Evolutionary conservation across 805 yeast genomes (phyloP).

Genomic region (Starmerella floris): DNA sequence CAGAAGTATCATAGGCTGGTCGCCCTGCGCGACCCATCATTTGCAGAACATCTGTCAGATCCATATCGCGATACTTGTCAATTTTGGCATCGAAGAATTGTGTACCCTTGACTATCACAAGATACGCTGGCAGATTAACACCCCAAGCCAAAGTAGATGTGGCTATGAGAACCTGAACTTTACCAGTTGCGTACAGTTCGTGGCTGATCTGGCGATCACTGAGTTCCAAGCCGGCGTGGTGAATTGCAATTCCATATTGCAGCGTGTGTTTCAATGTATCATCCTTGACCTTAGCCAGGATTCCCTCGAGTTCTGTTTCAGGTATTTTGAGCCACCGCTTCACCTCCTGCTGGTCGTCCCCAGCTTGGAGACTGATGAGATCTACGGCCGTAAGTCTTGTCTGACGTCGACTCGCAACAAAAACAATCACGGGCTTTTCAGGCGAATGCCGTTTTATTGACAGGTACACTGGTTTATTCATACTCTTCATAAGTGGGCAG

Average conservation of each 20-base stretch:
- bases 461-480: slow-evolving; percentile 82
- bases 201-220: slow-evolving; percentile 79
- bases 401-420: slow-evolving; percentile 73
- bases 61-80: slow-evolving; percentile 76
- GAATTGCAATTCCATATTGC: slow-evolving; percentile 81
- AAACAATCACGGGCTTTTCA: slow-evolving; percentile 65
- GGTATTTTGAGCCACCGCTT: slow-evolving; percentile 53
- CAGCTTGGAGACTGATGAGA: slow-evolving; percentile 58
- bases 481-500: slow-evolving; percentile 73
- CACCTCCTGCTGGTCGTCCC: slow-evolving; percentile 49
- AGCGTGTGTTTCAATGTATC: slow-evolving; percentile 63
- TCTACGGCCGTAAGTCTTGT: slow-evolving; percentile 71
- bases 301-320: slow-evolving; percentile 45
- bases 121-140: slow-evolving; percentile 97
- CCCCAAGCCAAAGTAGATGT: slow-evolving; percentile 99
- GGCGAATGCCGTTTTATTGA: slow-evolving; percentile 90
- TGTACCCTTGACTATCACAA: slow-evolving; percentile 89
- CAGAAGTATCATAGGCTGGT: slow-evolving; percentile 85
- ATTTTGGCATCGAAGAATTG: slow-evolving; percentile 83
- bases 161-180: slow-evolving; percentile 78
- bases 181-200: slow-evolving; percentile 68
- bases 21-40: slow-evolving; percentile 98
- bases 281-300: slow-evolving; percentile 52
- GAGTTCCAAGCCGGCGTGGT: slow-evolving; percentile 93
- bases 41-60: slow-evolving; percentile 88